phyloP scores from a whole-genome alignment of 2,329 filamentous ascomycete species.

The Lasiodiplodia theobromae region DNA sequence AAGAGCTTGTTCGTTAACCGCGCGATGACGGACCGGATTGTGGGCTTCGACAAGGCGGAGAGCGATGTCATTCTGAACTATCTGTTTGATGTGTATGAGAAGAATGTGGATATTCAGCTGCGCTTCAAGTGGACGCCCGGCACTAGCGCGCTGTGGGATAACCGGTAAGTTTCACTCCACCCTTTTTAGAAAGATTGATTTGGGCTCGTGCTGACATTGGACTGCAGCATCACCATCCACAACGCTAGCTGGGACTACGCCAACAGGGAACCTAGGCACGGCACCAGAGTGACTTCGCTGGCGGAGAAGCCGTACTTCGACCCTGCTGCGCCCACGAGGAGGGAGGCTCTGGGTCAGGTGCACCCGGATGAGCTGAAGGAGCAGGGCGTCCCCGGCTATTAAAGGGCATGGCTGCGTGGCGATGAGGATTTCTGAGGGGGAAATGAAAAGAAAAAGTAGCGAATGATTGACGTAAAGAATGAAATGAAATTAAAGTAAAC shows the following conservation, averaged over 20 bases:
- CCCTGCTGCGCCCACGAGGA: constrained; percentile 67
- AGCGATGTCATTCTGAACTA: constrained; percentile 73
- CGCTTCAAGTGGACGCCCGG: constrained; percentile 74
- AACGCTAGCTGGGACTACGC: constrained; percentile 79
- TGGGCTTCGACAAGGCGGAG: constrained; percentile 72
- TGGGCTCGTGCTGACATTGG: neutral
- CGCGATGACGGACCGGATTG: constrained; percentile 71
- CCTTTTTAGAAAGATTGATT: neutral
- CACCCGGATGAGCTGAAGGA: constrained; percentile 58
- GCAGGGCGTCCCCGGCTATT: neutral
- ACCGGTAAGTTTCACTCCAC: constrained; percentile 55
- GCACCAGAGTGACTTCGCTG: constrained; percentile 73
- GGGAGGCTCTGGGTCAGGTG: constrained; percentile 70
- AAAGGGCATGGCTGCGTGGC: neutral
- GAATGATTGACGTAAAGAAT: constrained; percentile 23
- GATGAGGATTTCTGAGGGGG: too few species aligned
- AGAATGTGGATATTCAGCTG: constrained; percentile 74
- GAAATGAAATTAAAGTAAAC: neutral
- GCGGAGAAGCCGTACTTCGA: constrained; percentile 77
- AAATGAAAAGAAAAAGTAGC: neutral
- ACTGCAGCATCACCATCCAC: constrained; percentile 70
- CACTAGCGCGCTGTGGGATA: constrained; percentile 75
- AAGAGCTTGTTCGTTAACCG: constrained; percentile 77
- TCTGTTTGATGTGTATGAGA: constrained; percentile 72
- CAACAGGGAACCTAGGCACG: constrained; percentile 70